Conservation (phyloP, 2,329 filamentous ascomycete species). For the Fusarium stilboides region DNA sequence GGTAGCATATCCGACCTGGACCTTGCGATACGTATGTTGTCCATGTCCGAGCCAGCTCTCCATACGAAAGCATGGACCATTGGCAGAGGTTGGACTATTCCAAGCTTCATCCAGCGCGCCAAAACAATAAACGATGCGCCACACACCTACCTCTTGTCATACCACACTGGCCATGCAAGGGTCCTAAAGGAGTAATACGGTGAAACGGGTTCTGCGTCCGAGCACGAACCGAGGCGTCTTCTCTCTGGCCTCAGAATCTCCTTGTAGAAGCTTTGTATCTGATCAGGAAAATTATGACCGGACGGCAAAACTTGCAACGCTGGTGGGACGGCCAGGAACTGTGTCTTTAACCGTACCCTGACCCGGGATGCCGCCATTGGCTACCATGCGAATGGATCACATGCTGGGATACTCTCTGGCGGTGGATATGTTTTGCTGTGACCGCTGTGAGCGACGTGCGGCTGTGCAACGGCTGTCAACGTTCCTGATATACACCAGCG, state of each 20-base stretch:
- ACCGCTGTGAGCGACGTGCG: constrained; percentile 13
- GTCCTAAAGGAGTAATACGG: constrained; percentile 41
- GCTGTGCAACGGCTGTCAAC: constrained; percentile 12
- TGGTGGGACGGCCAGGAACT: constrained; percentile 19
- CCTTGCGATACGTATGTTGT: constrained; percentile 12
- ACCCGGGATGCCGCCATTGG: constrained; percentile 39
- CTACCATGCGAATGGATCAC: constrained; percentile 47
- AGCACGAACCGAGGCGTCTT: constrained; percentile 33
- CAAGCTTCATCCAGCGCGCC: constrained; percentile 18
- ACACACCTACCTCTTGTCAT: constrained; percentile 41
- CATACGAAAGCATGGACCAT: constrained; percentile 12
- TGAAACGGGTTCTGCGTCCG: constrained; percentile 38
- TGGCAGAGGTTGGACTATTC: constrained; percentile 11
- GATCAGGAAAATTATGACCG: constrained; percentile 5
- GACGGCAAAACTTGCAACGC: constrained; percentile 18
- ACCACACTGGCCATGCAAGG: constrained; percentile 47
- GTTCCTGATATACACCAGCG: constrained; percentile 3
- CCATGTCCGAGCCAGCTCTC: constrained; percentile 12
- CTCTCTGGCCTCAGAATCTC: constrained; percentile 27
- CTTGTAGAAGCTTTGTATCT: constrained; percentile 3
- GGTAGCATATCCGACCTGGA: constrained; percentile 37
- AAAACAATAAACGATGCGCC: constrained; percentile 33
- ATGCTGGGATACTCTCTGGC: constrained; percentile 34
- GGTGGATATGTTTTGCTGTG: constrained; percentile 23
- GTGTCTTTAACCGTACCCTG: constrained; percentile 21